phyloP scores from a whole-genome alignment of 176 grass and related monocot genomes.

The Eleusine indica region DNA sequence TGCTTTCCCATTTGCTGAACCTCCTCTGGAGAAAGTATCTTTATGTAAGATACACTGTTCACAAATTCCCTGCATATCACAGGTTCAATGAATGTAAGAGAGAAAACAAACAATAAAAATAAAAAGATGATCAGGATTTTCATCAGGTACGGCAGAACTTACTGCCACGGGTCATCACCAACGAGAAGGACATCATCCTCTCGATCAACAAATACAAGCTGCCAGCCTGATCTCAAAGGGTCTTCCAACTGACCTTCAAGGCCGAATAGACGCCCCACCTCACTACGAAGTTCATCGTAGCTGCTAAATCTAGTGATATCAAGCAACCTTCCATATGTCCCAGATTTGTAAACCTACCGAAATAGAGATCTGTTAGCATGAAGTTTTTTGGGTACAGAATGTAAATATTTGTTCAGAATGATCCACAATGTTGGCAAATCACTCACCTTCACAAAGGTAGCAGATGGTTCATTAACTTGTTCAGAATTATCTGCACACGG shows the following conservation, averaged over 20 bases:
- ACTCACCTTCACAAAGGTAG: conserved; percentile 87
- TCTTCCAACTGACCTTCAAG: conserved; percentile 87
- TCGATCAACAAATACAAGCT: conserved; percentile 98
- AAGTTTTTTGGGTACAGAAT: conserved; percentile 1
- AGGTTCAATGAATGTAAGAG: conserved; percentile 17
- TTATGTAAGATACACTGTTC: conserved; percentile 91
- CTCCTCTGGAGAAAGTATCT: conserved; percentile 88
- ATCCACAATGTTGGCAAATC: not conserved
- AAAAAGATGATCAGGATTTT: conserved; percentile 4
- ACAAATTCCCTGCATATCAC: conserved; percentile 82
- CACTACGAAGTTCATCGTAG: conserved; percentile 80
- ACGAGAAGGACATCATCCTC: conserved; percentile 94
- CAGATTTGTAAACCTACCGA: conserved; percentile 78
- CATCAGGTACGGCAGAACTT: conserved; percentile 37
- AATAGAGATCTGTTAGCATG: conserved; percentile 32
- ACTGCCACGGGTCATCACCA: conserved; percentile 97
- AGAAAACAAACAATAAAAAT: not conserved
- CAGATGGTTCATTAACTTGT: conserved; percentile 51
- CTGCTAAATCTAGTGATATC: conserved; percentile 89
- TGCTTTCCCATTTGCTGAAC: conserved; percentile 88
- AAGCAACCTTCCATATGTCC: conserved; percentile 66
- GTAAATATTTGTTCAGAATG: conserved; percentile 7
- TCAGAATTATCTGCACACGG: conserved; percentile 58
- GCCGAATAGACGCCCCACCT: conserved; percentile 84
- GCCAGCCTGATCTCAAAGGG: conserved; percentile 99